Percentiles rank a stretch among this genome's conserved stretches.
These are phyloP conservation scores for Lachnellula subtilissima DNA, from an alignment of 2,329 filamentous ascomycete species.

Conservation along the genomic window DNA sequence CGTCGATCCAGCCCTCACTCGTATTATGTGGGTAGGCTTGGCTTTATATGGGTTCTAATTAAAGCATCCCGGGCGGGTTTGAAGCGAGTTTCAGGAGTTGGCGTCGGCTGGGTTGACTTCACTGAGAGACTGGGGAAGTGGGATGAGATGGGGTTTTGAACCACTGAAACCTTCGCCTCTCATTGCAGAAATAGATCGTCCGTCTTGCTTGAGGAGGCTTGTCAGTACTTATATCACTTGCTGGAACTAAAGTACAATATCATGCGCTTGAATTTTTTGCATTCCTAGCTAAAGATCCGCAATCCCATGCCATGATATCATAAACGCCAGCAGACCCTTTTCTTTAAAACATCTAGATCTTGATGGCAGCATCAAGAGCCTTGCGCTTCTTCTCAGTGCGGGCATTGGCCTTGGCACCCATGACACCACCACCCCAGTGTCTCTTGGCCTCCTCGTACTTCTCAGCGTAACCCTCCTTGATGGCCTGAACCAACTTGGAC, in stretches of 20 bases:
- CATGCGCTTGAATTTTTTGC: constrained; percentile 32
- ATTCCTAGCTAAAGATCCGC: constrained; percentile 28
- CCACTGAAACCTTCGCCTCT: no score
- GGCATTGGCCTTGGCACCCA: constrained; percentile 88
- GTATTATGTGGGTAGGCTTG: no score
- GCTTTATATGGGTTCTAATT: no score
- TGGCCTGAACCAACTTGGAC: constrained; percentile 87
- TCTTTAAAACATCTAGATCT: constrained; percentile 66
- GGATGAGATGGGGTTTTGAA: no score
- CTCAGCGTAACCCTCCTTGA: constrained; percentile 98
- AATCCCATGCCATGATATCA: constrained; percentile 31
- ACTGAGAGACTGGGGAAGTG: no score
- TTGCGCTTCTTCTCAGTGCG: constrained; percentile 66
- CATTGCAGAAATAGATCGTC: no score
- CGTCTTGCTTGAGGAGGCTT: no score
- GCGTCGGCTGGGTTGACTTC: no score
- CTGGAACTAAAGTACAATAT: constrained; percentile 27
- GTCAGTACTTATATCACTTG: background rate
- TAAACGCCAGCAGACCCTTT: constrained; percentile 27
- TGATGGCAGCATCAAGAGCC: constrained; percentile 89
- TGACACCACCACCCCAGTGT: constrained; percentile 99
- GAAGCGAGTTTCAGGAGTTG: no score
- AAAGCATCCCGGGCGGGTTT: no score
- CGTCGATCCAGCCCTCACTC: no score
- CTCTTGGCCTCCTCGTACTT: constrained; percentile 88